A percentile compares a stretch with the other conserved stretches of the same genome.
Conservation (phyloP, 257 asterid species). For the Solanum appendiculatum region DNA sequence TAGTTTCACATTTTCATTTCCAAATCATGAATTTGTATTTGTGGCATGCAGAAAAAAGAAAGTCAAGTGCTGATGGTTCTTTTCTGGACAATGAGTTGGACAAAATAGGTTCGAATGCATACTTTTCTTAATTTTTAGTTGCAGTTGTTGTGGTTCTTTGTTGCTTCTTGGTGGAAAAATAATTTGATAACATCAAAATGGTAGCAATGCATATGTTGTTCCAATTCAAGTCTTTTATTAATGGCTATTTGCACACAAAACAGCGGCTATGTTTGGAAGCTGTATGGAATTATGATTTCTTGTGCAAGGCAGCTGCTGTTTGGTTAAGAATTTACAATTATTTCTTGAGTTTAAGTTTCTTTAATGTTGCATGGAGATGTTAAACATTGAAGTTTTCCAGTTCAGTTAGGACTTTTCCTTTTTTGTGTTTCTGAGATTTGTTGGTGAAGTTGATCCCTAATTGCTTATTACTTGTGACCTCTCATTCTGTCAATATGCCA, state of each 20-base stretch:
- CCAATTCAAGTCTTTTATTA: not conserved
- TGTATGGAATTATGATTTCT: not conserved
- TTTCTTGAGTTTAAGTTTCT: not conserved
- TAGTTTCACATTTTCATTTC: not conserved
- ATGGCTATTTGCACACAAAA: not conserved
- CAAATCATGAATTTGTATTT: not conserved
- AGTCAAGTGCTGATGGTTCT: conserved; percentile 1
- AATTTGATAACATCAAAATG: not conserved
- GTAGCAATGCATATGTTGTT: not conserved
- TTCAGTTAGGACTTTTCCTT: not conserved
- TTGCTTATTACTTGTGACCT: not conserved
- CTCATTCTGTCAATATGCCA: not conserved
- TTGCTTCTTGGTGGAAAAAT: not conserved
- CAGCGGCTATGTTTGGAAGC: not conserved
- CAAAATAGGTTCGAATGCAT: not conserved
- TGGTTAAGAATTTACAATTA: not conserved
- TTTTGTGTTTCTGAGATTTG: not conserved
- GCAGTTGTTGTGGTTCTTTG: not conserved
- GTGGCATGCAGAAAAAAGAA: conserved; percentile 1
- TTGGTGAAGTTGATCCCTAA: not conserved
- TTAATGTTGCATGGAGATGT: not conserved
- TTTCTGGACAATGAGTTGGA: not conserved
- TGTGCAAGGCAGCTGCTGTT: not conserved
- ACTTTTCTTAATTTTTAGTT: not conserved
- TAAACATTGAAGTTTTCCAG: not conserved